These are phyloP conservation scores for Millerozyma acaciae DNA, from an alignment of 805 yeast species.

Conservation along the genomic window DNA sequence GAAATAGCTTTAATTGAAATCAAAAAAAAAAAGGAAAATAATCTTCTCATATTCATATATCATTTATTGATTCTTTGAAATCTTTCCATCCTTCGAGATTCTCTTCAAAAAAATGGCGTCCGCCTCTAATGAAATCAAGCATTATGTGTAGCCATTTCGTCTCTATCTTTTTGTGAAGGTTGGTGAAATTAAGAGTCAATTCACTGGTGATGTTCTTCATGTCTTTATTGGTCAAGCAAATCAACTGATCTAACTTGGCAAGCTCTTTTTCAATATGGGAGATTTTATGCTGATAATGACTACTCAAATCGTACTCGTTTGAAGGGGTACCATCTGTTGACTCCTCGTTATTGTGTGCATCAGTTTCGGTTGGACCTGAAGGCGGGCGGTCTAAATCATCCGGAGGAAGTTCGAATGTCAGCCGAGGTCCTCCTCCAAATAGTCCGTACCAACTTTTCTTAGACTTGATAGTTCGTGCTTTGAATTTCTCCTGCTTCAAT, in stretches of 20 bases:
- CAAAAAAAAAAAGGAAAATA: too few relatives aligned
- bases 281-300: slow-evolving; percentile 25
- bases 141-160: slow-evolving; percentile 36
- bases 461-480: slow-evolving; percentile 9
- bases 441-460: slow-evolving; percentile 42
- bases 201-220: slow-evolving; percentile 41
- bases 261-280: slow-evolving; percentile 39
- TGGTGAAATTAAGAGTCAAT: slow-evolving; percentile 37
- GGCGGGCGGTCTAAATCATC: slow-evolving; percentile 4
- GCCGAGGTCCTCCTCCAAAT: slow-evolving; percentile 35
- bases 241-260: slow-evolving; percentile 45
- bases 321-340: background rate
- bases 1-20: too few relatives aligned
- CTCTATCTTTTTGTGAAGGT: slow-evolving; percentile 37
- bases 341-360: background rate
- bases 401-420: slow-evolving; percentile 1
- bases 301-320: slow-evolving; percentile 5
- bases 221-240: slow-evolving; percentile 40
- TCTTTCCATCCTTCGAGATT: slow-evolving; percentile 32
- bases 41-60: too few relatives aligned
- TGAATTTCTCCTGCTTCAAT: slow-evolving; percentile 19
- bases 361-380: background rate
- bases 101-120: slow-evolving; percentile 29
- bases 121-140: slow-evolving; percentile 33
- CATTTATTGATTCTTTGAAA: slow-evolving; percentile 17